Percentiles rank a stretch among this genome's conserved stretches.
Evolutionary conservation across 805 yeast species (phyloP).

Genomic region (Candida piceae): DNA sequence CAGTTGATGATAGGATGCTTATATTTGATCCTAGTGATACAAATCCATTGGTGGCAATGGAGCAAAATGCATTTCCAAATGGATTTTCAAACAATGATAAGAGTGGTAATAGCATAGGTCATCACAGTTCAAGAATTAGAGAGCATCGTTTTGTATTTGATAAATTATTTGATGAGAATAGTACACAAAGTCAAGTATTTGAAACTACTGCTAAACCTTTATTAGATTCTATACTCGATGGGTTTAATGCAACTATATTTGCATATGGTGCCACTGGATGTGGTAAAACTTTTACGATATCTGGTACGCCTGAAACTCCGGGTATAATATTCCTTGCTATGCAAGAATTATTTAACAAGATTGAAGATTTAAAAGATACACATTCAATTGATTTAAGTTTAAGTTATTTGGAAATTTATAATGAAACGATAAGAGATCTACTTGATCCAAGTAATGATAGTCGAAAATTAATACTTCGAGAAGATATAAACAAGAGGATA

Average conservation of each 20-base stretch:
- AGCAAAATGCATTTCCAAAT: slow-evolving; percentile 25
- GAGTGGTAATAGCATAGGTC: slow-evolving; percentile 17
- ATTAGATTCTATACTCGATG: slow-evolving; percentile 71
- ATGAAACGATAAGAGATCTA: slow-evolving; percentile 81
- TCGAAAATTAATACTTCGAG: slow-evolving; percentile 51
- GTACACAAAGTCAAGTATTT: slow-evolving; percentile 67
- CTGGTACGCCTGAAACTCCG: slow-evolving; percentile 68
- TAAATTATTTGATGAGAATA: slow-evolving; percentile 59
- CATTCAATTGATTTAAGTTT: slow-evolving; percentile 56
- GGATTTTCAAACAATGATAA: slow-evolving; percentile 4
- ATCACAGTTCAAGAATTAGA: slow-evolving; percentile 42
- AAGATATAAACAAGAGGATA: slow-evolving; percentile 61
- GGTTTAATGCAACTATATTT: slow-evolving; percentile 85
- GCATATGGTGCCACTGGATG: slow-evolving; percentile 98
- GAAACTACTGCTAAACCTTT: slow-evolving; percentile 63
- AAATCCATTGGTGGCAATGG: slow-evolving; percentile 54
- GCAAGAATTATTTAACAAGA: slow-evolving; percentile 63
- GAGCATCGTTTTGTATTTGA: slow-evolving; percentile 85
- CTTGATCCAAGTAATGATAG: slow-evolving; percentile 47
- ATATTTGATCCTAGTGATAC: slow-evolving; percentile 80
- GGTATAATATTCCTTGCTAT: slow-evolving; percentile 78
- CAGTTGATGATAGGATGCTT: slow-evolving; percentile 80
- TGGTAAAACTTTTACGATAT: slow-evolving; percentile 91
- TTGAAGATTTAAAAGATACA: slow-evolving; percentile 51
- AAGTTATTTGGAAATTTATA: slow-evolving; percentile 83